Evolutionary conservation across 768 basidiomycete genomes (phyloP).

Genomic region (Solioccasus polychromus): DNA sequence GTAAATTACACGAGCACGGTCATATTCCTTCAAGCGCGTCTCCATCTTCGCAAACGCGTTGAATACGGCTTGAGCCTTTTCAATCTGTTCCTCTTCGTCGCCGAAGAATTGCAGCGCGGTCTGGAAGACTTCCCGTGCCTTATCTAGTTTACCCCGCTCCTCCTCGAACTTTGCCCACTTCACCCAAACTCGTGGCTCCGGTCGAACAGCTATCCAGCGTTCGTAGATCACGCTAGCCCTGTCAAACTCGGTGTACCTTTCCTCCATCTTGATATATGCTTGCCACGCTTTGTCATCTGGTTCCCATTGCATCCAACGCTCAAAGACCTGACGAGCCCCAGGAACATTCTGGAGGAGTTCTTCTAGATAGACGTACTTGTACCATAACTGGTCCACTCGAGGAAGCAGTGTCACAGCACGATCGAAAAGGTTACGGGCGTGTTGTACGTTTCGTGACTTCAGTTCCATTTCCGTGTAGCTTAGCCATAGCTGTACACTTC

Average conservation of each 20-base stretch:
- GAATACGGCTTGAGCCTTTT: conserved; percentile 89
- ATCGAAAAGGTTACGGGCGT: conserved; percentile 95
- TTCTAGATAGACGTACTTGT: conserved; percentile 98
- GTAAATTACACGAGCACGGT: conserved; percentile 95
- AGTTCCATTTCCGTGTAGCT: conserved; percentile 97
- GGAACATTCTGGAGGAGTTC: conserved; percentile 95
- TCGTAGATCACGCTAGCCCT: conserved; percentile 93
- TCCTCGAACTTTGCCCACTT: conserved; percentile 91
- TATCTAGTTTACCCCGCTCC: conserved; percentile 59
- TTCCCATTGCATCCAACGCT: conserved; percentile 99
- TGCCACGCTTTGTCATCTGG: conserved; percentile 99
- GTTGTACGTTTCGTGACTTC: conserved; percentile 96
- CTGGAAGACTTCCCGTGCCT: conserved; percentile 85
- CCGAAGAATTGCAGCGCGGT: conserved; percentile 88
- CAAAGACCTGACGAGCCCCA: conserved; percentile 96
- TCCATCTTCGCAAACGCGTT: conserved; percentile 97
- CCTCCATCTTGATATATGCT: conserved; percentile 98
- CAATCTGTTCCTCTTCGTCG: conserved; percentile 84
- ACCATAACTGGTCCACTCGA: conserved; percentile 96
- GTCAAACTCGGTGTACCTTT: conserved; percentile 87
- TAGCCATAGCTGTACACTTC: conserved; percentile 89
- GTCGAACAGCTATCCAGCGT: conserved; percentile 74
- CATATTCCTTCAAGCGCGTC: conserved; percentile 91
- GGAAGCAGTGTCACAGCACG: conserved; percentile 95
- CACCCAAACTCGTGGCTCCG: conserved; percentile 79